Conservation (phyloP, 2,329 filamentous ascomycete genomes). For the Phyllosticta citrichinensis region DNA sequence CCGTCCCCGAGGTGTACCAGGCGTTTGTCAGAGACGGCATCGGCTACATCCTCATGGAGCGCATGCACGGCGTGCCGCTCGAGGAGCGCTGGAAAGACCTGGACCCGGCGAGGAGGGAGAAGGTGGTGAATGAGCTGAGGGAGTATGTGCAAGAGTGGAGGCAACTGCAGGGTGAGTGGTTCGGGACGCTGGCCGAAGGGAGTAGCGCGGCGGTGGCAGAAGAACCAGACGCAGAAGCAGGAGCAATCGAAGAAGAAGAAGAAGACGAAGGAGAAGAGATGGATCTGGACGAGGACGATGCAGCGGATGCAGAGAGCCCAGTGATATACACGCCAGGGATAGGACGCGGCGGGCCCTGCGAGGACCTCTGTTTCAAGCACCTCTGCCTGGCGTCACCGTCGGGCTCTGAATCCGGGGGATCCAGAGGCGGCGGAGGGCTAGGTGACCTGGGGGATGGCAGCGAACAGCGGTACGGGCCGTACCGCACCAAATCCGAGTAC, state of each 20-base stretch:
- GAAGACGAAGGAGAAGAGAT: background rate
- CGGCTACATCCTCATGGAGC: constrained; percentile 15
- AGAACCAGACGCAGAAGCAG: background rate
- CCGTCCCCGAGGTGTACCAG: constrained; percentile 8
- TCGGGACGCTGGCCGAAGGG: constrained; percentile 12
- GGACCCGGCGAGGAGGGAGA: constrained; percentile 3
- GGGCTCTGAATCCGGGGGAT: constrained; percentile 1
- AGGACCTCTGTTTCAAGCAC: constrained; percentile 7
- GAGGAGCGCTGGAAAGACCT: constrained; percentile 11
- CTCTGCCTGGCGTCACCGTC: background rate
- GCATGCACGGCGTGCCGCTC: constrained; percentile 13
- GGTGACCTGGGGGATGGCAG: background rate
- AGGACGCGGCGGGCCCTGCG: background rate
- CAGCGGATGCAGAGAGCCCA: background rate
- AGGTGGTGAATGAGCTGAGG: constrained; percentile 12
- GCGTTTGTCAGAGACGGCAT: constrained; percentile 7
- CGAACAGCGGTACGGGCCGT: constrained; percentile 13
- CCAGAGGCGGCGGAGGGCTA: background rate
- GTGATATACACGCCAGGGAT: background rate
- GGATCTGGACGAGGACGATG: background rate
- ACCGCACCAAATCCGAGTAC: constrained; percentile 11
- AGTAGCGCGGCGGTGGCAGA: constrained; percentile 12
- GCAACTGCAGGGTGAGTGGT: constrained; percentile 11
- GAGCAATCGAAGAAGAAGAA: background rate
- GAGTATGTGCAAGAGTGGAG: constrained; percentile 12